These are phyloP conservation scores for Fusarium mangiferae DNA, from an alignment of 2,329 filamentous ascomycete species.

Conservation along the genomic window DNA sequence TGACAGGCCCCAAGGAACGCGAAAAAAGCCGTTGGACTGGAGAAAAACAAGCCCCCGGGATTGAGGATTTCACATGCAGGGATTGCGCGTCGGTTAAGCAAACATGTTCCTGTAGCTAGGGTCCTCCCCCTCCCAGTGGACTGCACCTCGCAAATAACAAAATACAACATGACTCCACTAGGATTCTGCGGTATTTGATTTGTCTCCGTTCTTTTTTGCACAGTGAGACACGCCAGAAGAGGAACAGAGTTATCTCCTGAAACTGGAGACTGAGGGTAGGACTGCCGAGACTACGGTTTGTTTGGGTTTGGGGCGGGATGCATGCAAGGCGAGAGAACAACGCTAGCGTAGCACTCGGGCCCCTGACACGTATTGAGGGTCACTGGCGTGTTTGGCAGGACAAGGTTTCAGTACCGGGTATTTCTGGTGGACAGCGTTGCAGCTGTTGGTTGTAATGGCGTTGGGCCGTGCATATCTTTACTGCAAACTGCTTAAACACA, in stretches of 20 bases:
- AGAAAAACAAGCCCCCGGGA: neutral
- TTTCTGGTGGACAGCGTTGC: neutral
- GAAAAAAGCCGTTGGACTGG: conserved; percentile 23
- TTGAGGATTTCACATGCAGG: neutral
- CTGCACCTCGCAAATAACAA: conserved; percentile 1
- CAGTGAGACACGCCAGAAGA: neutral
- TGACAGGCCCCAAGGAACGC: neutral
- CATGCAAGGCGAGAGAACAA: conserved; percentile 19
- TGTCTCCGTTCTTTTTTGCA: neutral
- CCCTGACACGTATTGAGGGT: neutral
- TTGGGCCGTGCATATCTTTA: conserved; percentile 2
- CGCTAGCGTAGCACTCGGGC: conserved; percentile 1
- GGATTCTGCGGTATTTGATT: neutral
- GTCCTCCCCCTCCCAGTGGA: neutral
- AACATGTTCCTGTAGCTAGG: conserved; percentile 8
- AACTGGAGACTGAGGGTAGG: neutral
- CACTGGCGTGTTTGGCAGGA: neutral
- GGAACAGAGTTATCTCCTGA: neutral
- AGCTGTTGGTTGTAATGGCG: neutral
- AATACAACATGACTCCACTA: conserved; percentile 15
- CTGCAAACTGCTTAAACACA: conserved; percentile 12
- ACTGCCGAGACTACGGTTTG: conserved; percentile 7
- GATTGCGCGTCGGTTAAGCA: neutral
- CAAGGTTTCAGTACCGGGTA: neutral
- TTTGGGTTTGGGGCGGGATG: neutral